Evolutionary conservation across 2,329 filamentous ascomycete genomes (phyloP).

Genomic region (Dactylella cylindrospora): DNA sequence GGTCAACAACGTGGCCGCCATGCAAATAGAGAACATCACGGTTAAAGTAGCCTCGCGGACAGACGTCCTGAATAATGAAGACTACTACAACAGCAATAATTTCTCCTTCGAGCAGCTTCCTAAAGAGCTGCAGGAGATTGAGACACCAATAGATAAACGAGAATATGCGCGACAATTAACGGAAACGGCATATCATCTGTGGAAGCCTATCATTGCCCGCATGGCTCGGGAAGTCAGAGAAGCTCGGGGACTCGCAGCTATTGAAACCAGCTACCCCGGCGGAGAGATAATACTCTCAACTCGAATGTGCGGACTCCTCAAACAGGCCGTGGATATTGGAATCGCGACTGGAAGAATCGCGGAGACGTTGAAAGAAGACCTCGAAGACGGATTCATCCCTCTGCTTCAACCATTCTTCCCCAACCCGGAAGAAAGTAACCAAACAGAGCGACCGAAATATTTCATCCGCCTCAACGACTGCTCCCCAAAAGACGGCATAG

Average conservation of each 20-base stretch:
- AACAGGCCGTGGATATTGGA: conserved; percentile 1
- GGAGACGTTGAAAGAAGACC: conserved; percentile 4
- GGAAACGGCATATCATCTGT: background rate
- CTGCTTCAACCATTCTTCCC: background rate
- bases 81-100: background rate
- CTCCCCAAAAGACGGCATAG: conserved; percentile 16
- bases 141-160: background rate
- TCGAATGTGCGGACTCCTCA: conserved; percentile 4
- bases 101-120: background rate
- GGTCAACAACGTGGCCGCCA: too few relatives aligned
- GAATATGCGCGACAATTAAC: background rate
- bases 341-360: background rate
- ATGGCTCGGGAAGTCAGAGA: conserved; percentile 1
- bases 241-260: background rate
- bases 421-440: background rate
- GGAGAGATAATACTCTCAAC: background rate
- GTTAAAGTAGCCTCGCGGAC: too few relatives aligned
- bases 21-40: too few relatives aligned
- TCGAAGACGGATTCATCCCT: conserved; percentile 1
- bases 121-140: background rate
- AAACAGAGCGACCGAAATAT: background rate
- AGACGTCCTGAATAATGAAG: conserved; percentile 6
- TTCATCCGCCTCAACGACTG: conserved; percentile 14
- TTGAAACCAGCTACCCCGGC: background rate
- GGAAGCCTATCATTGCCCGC: conserved; percentile 12